Conservation (phyloP, 2,329 filamentous ascomycete species). For the Helotiales sp. region DNA sequence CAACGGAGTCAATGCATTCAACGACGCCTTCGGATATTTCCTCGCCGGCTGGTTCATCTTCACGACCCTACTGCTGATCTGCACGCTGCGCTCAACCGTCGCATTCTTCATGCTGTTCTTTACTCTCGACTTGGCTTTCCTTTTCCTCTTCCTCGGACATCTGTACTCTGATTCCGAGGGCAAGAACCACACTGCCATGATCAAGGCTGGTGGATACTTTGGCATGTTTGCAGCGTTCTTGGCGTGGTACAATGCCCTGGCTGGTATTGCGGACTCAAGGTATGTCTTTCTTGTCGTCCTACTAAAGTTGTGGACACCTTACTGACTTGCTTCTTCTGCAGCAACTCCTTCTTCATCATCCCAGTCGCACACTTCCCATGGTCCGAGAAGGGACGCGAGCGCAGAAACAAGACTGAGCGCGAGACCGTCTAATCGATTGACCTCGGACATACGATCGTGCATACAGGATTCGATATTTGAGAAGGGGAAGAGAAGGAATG, state of each 20-base stretch:
- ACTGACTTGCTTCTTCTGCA: conserved; percentile 44
- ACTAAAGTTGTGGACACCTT: neutral
- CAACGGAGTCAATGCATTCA: conserved; percentile 46
- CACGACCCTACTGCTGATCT: conserved; percentile 60
- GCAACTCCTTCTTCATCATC: conserved; percentile 87
- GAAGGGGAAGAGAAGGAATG: neutral
- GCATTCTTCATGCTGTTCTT: conserved; percentile 66
- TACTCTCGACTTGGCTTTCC: conserved; percentile 61
- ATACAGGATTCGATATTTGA: neutral
- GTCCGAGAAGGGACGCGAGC: conserved; percentile 76
- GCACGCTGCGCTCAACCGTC: conserved; percentile 63
- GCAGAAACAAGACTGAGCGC: conserved; percentile 54
- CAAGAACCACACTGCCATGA: conserved; percentile 53
- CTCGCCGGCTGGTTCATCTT: conserved; percentile 68
- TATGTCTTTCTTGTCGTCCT: conserved; percentile 44
- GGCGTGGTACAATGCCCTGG: conserved; percentile 87
- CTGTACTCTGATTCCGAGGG: conserved; percentile 38
- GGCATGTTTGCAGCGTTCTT: conserved; percentile 81
- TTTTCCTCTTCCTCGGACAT: conserved; percentile 56
- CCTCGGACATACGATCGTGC: neutral
- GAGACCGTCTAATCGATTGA: conserved; percentile 35
- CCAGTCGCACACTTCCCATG: conserved; percentile 95
- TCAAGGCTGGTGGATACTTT: conserved; percentile 77
- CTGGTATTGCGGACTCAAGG: conserved; percentile 77
- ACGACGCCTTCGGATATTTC: conserved; percentile 60